Percentiles rank a stretch among this genome's conserved stretches.
These are phyloP conservation scores for Pythium volutum DNA, from an alignment of 352 stramenopile species.

Conservation along the genomic window DNA sequence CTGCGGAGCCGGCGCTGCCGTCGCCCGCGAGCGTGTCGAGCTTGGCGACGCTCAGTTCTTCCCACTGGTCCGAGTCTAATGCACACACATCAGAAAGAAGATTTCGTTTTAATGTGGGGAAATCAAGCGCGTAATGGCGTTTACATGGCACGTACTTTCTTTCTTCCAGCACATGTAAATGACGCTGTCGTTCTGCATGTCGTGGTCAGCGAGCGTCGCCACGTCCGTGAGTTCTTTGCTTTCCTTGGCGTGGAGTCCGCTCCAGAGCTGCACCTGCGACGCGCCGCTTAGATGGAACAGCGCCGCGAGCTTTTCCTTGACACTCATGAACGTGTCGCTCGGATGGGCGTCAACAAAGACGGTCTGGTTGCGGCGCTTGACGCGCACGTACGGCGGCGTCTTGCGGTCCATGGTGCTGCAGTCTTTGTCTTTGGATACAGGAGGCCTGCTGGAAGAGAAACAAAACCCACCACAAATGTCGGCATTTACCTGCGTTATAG, in stretches of 20 bases:
- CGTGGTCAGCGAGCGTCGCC: constrained; percentile 76
- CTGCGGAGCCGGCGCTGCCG: constrained; percentile 1
- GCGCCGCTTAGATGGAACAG: constrained; percentile 55
- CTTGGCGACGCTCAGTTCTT: constrained; percentile 72
- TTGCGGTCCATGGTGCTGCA: constrained; percentile 15
- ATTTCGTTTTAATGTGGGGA: too few species aligned
- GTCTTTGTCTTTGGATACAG: background rate
- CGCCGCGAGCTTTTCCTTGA: constrained; percentile 78
- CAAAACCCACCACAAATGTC: background rate
- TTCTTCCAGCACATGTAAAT: constrained; percentile 89
- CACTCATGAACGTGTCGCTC: constrained; percentile 69
- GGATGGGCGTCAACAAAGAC: constrained; percentile 86
- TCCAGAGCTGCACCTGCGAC: constrained; percentile 69
- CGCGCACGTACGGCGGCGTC: constrained; percentile 73
- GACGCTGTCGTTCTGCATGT: constrained; percentile 79
- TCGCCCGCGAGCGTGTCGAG: constrained; percentile 41
- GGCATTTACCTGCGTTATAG: background rate
- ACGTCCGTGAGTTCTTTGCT: constrained; percentile 77
- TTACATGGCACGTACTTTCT: constrained; percentile 53
- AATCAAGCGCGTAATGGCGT: too few species aligned
- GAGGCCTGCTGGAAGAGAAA: background rate
- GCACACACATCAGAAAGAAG: background rate
- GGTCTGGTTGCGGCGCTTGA: constrained; percentile 86
- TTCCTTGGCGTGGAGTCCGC: constrained; percentile 66
- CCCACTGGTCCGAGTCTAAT: constrained; percentile 74